A percentile compares a stretch with the other conserved stretches of the same genome.
Evolutionary conservation across 805 yeast species (phyloP).

Genomic region (Lipomyces lipofer): DNA sequence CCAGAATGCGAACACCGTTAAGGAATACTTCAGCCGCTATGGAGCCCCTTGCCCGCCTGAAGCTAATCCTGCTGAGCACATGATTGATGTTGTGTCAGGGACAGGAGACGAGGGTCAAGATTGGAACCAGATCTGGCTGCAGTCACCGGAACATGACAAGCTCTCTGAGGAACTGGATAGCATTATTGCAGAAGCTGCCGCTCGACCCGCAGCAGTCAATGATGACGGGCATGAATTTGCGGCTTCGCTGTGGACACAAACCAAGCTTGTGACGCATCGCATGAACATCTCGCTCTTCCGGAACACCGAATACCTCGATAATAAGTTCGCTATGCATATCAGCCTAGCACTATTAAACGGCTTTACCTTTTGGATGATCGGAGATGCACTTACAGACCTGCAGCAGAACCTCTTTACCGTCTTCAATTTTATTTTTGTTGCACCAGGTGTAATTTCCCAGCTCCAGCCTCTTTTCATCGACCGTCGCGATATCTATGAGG

Average conservation of each 20-base stretch:
- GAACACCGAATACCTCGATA: conserved; percentile 58
- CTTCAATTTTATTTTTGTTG: conserved; percentile 54
- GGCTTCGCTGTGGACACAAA: conserved; percentile 41
- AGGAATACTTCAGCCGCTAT: conserved; percentile 64
- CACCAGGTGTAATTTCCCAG: conserved; percentile 58
- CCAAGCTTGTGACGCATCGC: conserved; percentile 46
- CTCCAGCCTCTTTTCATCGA: conserved; percentile 58
- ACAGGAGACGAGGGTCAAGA: conserved; percentile 36
- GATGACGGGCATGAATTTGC: conserved; percentile 20
- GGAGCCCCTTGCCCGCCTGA: conserved; percentile 69
- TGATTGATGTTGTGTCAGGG: conserved; percentile 60
- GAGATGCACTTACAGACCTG: conserved; percentile 52
- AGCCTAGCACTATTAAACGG: conserved; percentile 60
- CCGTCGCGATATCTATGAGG: conserved; percentile 64
- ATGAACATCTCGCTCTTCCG: conserved; percentile 53
- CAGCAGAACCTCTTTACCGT: conserved; percentile 60
- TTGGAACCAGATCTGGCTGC: conserved; percentile 51
- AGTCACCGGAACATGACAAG: conserved; percentile 13
- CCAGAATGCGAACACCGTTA: conserved; percentile 55
- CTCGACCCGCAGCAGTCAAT: not conserved
- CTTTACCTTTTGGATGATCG: conserved; percentile 65
- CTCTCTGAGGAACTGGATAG: not conserved
- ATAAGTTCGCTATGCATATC: conserved; percentile 55
- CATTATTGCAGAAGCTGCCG: not conserved
- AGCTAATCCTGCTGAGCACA: conserved; percentile 88